Evolutionary conservation across 1,284 basidiomycete genomes (phyloP), one percentile per base, ranked within the genome.

Genomic region (Neonothopanus nambi): DNA sequence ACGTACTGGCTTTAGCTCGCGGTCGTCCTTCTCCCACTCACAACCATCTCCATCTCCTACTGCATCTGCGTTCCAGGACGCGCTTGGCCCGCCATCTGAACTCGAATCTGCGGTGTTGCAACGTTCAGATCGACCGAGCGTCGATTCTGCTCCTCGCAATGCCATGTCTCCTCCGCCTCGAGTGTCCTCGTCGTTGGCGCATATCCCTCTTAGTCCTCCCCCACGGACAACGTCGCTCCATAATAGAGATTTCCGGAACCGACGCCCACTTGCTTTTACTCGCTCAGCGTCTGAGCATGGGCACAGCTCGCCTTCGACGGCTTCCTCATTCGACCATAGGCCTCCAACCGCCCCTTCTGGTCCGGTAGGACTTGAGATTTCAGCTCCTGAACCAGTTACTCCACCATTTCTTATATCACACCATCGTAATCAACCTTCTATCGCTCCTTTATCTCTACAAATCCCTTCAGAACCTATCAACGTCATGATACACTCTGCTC

Each of bases 31-130:
- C 9, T 8, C 9, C 8, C 3, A 5, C 26, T 42, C 41, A 13
- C 21, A 42, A 15, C 21, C 48, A 24, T 47, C 75, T 13, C 70
- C 78, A 3, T 89, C 87, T 3, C 87, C 87, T 1, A 85, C 87
- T 1, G 81, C 77, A 13, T 89, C 87, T 21, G 85, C 84, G 12
- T 89, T 90, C 68, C 80, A 81, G 28, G 85, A 88, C 58, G 78
- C 76, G 6, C 64, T 81, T 21, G 72, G 71, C 52, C 21, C 39
- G 42, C 39, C 55, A 51, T 18, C 49, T 51, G 9, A 38, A 41
- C 13, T 20, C 15, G 24, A 13, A 13, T 35, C 41, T 39, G 21
- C n/a, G 18, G n/a, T 70, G 33, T 62, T 62, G 35, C 60, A 57
- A 13, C 42, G 37, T 30, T 26, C 52, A 15, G 51, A 60, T 28